Conservation (phyloP, 106 monocot genomes). For the Agapanthus africanus region DNA sequence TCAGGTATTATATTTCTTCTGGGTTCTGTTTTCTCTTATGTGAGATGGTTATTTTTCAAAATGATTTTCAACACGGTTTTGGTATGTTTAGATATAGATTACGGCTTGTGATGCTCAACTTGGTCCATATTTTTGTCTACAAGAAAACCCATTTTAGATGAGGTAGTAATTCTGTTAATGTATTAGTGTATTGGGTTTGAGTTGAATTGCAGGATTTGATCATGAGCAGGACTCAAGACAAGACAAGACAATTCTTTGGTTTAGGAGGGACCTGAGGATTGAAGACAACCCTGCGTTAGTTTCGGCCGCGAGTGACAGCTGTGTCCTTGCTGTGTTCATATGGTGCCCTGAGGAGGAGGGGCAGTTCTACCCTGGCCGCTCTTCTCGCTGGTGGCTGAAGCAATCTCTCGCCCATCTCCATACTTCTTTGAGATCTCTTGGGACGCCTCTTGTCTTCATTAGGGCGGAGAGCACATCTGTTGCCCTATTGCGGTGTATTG, state of each 20-base stretch:
- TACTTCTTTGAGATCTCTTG: constrained; percentile 56
- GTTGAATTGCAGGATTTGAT: too few species aligned
- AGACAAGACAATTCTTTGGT: constrained; percentile 67
- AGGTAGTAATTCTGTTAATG: too few species aligned
- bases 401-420: constrained; percentile 65
- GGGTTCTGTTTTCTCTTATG: too few species aligned
- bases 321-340: constrained; percentile 67
- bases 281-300: constrained; percentile 83
- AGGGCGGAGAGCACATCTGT: constrained; percentile 51
- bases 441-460: constrained; percentile 44
- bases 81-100: too few species aligned
- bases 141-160: too few species aligned
- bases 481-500: constrained; percentile 55
- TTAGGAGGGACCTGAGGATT: constrained; percentile 85
- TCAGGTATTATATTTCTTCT: too few species aligned
- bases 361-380: constrained; percentile 71
- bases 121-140: too few species aligned
- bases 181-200: too few species aligned
- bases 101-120: too few species aligned
- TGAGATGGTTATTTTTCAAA: too few species aligned
- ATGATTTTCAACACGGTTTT: too few species aligned
- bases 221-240: constrained; percentile 32
- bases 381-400: constrained; percentile 90
- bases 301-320: constrained; percentile 42
- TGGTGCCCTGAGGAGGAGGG: constrained; percentile 83